phyloP scores from a whole-genome alignment of 192 early-diverging fungal species.

The Entrophospora sp. region DNA sequence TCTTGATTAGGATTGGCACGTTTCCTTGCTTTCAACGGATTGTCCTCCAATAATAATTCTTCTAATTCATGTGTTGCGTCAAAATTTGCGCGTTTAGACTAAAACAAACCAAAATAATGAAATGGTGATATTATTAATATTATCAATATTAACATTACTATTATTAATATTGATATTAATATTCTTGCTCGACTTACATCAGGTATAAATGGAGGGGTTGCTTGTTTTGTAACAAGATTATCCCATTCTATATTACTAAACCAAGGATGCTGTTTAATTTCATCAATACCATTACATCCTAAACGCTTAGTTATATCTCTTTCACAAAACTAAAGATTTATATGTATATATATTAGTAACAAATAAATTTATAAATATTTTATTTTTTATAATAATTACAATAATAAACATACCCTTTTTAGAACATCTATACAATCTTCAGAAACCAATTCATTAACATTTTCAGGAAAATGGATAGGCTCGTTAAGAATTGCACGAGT shows the following conservation, averaged over 20 bases:
- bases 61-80: slow-evolving; percentile 95
- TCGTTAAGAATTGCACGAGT: slow-evolving; percentile 63
- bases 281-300: slow-evolving; percentile 66
- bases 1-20: slow-evolving; percentile 36
- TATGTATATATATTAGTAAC: neutral
- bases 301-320: slow-evolving; percentile 69
- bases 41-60: slow-evolving; percentile 93
- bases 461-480: slow-evolving; percentile 55
- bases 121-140: neutral
- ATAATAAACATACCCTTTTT: slow-evolving; percentile 35
- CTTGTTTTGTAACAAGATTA: slow-evolving; percentile 58
- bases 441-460: slow-evolving; percentile 36
- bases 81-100: slow-evolving; percentile 86
- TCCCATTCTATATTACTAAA: slow-evolving; percentile 73
- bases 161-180: neutral
- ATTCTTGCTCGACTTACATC: slow-evolving; percentile 55
- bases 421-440: slow-evolving; percentile 44
- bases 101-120: slow-evolving; percentile 1
- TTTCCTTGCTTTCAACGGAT: slow-evolving; percentile 77
- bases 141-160: neutral
- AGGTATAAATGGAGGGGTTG: slow-evolving; percentile 74
- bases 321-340: slow-evolving; percentile 50
- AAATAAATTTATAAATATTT: slow-evolving; percentile 7
- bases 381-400: too few species aligned
- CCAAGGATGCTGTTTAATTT: slow-evolving; percentile 70